phyloP scores from a whole-genome alignment of 1,139 yeast genomes.

The Pichia sp. region DNA sequence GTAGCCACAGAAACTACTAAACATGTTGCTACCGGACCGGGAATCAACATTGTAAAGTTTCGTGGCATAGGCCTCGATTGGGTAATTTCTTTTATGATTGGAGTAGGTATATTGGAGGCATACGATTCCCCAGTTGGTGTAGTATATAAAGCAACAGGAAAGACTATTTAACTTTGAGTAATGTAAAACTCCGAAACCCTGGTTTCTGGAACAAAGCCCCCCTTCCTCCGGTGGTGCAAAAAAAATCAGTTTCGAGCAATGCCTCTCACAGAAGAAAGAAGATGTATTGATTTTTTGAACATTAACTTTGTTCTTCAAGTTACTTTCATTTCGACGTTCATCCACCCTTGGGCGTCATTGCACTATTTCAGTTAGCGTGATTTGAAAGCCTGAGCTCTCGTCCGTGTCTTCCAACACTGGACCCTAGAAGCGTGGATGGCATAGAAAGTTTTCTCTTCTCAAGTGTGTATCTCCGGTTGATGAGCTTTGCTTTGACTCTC shows the following conservation, averaged over 20 bases:
- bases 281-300: neutral
- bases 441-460: constrained; percentile 7
- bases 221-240: too few species aligned
- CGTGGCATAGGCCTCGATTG: constrained; percentile 36
- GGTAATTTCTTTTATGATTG: constrained; percentile 59
- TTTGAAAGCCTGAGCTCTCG: constrained; percentile 11
- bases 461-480: constrained; percentile 18
- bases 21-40: constrained; percentile 5
- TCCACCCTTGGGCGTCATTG: constrained; percentile 13
- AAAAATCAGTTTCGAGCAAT: too few species aligned
- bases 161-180: too few species aligned
- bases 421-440: constrained; percentile 5
- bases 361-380: constrained; percentile 7
- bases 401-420: constrained; percentile 6
- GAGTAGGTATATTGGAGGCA: constrained; percentile 63
- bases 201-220: too few species aligned
- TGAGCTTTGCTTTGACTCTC: constrained; percentile 15
- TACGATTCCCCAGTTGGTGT: constrained; percentile 64
- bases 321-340: constrained; percentile 6
- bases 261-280: too few species aligned
- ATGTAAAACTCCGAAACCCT: too few species aligned
- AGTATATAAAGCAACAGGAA: constrained; percentile 58
- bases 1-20: neutral
- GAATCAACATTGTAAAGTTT: constrained; percentile 11
- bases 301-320: neutral